phyloP scores from a whole-genome alignment of 257 asterid species.

The Scutellaria baicalensis region DNA sequence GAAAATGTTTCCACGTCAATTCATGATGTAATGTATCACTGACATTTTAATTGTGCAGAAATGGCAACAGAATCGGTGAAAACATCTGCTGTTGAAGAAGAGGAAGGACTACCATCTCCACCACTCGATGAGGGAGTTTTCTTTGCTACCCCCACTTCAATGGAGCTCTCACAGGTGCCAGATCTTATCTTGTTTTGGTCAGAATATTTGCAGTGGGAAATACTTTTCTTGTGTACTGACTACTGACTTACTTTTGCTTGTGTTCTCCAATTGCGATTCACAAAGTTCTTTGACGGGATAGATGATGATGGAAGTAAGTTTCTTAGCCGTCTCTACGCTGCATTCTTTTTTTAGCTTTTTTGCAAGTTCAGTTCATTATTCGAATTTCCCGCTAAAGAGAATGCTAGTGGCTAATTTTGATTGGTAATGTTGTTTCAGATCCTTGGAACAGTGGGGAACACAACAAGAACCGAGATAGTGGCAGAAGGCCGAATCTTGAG shows the following conservation, averaged over 20 bases:
- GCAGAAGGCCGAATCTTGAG: conserved; percentile 48
- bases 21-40: not conserved
- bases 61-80: conserved; percentile 62
- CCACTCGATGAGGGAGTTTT: conserved; percentile 90
- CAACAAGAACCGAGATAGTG: conserved; percentile 58
- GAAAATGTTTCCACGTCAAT: not conserved
- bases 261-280: conserved; percentile 19
- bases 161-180: conserved; percentile 74
- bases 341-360: conserved; percentile 20
- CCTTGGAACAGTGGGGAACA: conserved; percentile 73
- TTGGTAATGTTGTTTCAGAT: conserved; percentile 62
- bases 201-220: not conserved
- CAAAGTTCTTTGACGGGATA: conserved; percentile 91
- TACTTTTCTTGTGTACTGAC: conserved; percentile 20
- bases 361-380: conserved; percentile 42
- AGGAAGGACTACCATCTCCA: conserved; percentile 95
- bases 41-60: conserved; percentile 28
- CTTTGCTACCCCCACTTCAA: conserved; percentile 52
- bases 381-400: conserved; percentile 45
- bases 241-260: conserved; percentile 24
- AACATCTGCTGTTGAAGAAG: conserved; percentile 56
- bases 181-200: not conserved
- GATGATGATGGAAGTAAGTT: conserved; percentile 99
- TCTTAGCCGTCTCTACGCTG: conserved; percentile 22
- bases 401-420: conserved; percentile 22